A percentile compares a stretch with the other conserved stretches of the same genome.
Evolutionary conservation across 805 yeast genomes (phyloP).

Genomic region (Wickerhamiella azyma): DNA sequence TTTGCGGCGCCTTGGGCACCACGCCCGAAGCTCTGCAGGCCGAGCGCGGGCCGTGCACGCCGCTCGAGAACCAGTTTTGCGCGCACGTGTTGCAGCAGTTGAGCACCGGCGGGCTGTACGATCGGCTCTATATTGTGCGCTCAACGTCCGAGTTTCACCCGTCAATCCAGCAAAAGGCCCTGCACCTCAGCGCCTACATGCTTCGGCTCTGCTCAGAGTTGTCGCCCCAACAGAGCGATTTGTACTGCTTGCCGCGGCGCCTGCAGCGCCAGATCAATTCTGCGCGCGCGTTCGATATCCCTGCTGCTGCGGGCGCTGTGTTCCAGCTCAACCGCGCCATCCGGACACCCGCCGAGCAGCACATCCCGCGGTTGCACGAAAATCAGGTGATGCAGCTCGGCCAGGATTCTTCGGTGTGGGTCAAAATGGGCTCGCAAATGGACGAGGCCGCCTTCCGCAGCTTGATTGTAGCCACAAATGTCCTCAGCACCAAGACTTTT

Average conservation of each 20-base stretch:
- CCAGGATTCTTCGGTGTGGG: slow-evolving; percentile 10
- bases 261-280: not conserved
- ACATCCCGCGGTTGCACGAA: not conserved
- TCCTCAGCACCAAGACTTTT: slow-evolving; percentile 64
- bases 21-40: slow-evolving; percentile 33
- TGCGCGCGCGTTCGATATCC: not conserved
- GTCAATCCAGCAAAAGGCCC: slow-evolving; percentile 42
- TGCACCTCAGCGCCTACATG: slow-evolving; percentile 50
- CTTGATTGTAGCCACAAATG: slow-evolving; percentile 53
- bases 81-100: slow-evolving; percentile 46
- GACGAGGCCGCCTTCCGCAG: slow-evolving; percentile 59
- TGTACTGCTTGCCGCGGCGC: slow-evolving; percentile 14
- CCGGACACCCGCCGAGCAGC: not conserved
- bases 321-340: slow-evolving; percentile 9
- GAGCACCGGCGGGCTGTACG: slow-evolving; percentile 41
- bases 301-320: slow-evolving; percentile 7
- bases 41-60: slow-evolving; percentile 18
- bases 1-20: slow-evolving; percentile 49
- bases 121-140: slow-evolving; percentile 28
- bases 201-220: slow-evolving; percentile 39
- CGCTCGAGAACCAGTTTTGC: slow-evolving; percentile 42
- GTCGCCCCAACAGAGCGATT: slow-evolving; percentile 35
- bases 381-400: slow-evolving; percentile 5
- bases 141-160: slow-evolving; percentile 28
- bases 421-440: slow-evolving; percentile 29